A percentile compares a stretch with the other conserved stretches of the same genome.
These are phyloP conservation scores for Parathielavia hyrcaniae DNA, from an alignment of 495 filamentous ascomycete species.

Conservation along the genomic window DNA sequence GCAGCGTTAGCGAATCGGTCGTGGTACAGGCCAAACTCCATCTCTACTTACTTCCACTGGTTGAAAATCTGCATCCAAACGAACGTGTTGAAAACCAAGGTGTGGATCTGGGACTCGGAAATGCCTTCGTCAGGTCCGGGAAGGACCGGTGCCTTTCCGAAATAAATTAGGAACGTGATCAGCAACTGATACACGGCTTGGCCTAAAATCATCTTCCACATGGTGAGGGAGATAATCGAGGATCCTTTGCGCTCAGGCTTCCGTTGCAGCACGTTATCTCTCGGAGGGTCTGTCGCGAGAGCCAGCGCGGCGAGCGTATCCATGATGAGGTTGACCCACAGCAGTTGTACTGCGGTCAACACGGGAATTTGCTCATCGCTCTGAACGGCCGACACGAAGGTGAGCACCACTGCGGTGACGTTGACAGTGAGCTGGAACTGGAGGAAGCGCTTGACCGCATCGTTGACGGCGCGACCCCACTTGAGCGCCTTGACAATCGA, in stretches of 20 bases:
- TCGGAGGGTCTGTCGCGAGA: constrained; percentile 77
- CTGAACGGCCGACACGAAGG: constrained; percentile 77
- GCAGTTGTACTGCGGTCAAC: constrained; percentile 75
- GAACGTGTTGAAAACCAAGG: constrained; percentile 87
- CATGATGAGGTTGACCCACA: constrained; percentile 95
- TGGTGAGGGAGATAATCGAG: constrained; percentile 70
- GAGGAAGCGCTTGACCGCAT: constrained; percentile 83
- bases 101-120: constrained; percentile 50
- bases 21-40: neutral
- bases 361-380: constrained; percentile 61
- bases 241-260: constrained; percentile 77
- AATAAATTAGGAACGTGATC: constrained; percentile 74
- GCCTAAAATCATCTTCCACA: constrained; percentile 96
- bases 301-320: constrained; percentile 85
- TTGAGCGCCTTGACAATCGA: constrained; percentile 85
- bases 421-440: constrained; percentile 93
- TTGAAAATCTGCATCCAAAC: constrained; percentile 98
- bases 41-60: constrained; percentile 69
- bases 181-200: constrained; percentile 77
- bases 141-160: constrained; percentile 58
- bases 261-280: constrained; percentile 68
- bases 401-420: constrained; percentile 76
- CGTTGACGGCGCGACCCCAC: constrained; percentile 87
- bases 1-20: constrained; percentile 17
- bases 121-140: constrained; percentile 38